Conservation (phyloP, 192 early-diverging fungal genomes). For the Jimgerdemannia lactiflua region DNA sequence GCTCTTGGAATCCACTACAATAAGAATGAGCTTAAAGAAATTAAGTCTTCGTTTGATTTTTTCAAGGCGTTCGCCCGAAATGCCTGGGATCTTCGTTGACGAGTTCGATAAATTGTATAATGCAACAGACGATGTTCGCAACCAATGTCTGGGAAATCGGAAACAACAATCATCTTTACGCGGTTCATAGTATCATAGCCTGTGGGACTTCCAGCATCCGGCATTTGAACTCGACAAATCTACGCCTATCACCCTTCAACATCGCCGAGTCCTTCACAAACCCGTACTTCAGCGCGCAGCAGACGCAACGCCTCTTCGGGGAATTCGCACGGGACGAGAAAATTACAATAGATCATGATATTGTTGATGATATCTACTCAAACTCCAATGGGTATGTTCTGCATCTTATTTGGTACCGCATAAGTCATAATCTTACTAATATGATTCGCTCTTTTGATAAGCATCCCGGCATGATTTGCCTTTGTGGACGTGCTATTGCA, state of each 20-base stretch:
- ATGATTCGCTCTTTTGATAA: not conserved
- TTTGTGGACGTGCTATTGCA: not conserved
- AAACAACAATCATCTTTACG: constrained; percentile 1
- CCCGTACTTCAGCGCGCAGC: constrained; percentile 7
- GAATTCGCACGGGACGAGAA: constrained; percentile 2
- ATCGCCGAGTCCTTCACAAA: constrained; percentile 5
- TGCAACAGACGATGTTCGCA: not conserved
- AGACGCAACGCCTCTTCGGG: constrained; percentile 4
- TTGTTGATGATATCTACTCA: constrained; percentile 1
- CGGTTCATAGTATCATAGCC: constrained; percentile 2
- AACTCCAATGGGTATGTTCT: not conserved
- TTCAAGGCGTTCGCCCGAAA: not conserved
- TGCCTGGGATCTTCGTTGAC: constrained; percentile 16
- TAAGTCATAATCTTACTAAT: constrained; percentile 2
- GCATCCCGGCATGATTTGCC: not conserved
- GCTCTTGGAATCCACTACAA: not conserved
- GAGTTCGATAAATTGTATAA: constrained; percentile 17
- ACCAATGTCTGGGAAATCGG: constrained; percentile 1
- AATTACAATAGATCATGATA: not conserved
- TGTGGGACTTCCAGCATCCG: constrained; percentile 12
- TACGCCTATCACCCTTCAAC: constrained; percentile 8
- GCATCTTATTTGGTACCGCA: not conserved
- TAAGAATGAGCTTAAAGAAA: not conserved
- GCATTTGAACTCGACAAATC: constrained; percentile 5
- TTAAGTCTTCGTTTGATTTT: constrained; percentile 13